Conservation (phyloP, 345 rosid genomes). For the Gossypium stocksii region DNA sequence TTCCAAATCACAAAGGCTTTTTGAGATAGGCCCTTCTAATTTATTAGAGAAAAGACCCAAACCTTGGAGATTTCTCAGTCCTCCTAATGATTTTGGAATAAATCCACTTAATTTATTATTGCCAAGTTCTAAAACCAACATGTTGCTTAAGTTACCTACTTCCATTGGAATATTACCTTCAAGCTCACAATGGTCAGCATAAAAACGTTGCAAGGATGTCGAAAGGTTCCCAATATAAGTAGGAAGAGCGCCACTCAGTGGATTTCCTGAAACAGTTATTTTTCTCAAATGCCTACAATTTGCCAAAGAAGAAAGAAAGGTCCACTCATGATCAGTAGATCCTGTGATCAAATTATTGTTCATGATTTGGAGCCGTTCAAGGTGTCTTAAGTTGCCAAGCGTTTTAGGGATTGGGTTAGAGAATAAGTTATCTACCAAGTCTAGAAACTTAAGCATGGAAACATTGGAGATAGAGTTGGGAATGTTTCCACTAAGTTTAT, state of each 20-base stretch:
- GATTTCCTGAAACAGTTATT: neutral
- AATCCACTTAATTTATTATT: slow-evolving; percentile 8
- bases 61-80: slow-evolving; percentile 6
- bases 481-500: neutral
- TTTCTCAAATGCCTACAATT: neutral
- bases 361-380: neutral
- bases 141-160: slow-evolving; percentile 14
- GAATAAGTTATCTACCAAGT: neutral
- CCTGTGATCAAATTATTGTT: neutral
- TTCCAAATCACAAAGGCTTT: neutral
- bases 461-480: neutral
- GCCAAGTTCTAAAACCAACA: neutral
- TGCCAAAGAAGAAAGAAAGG: slow-evolving; percentile 20
- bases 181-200: neutral
- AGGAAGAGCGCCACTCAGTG: slow-evolving; percentile 13
- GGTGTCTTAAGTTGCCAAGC: slow-evolving; percentile 13
- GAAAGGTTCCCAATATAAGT: slow-evolving; percentile 19
- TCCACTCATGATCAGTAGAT: neutral
- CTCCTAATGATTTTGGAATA: slow-evolving; percentile 2
- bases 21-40: neutral
- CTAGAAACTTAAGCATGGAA: neutral
- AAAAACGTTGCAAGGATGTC: neutral
- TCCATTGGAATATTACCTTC: slow-evolving; percentile 9
- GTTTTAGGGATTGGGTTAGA: neutral
- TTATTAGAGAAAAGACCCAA: neutral